A percentile compares a stretch with the other conserved stretches of the same genome.
Evolutionary conservation across 768 basidiomycete genomes (phyloP).

Genomic region (Kwoniella mangroviensis): DNA sequence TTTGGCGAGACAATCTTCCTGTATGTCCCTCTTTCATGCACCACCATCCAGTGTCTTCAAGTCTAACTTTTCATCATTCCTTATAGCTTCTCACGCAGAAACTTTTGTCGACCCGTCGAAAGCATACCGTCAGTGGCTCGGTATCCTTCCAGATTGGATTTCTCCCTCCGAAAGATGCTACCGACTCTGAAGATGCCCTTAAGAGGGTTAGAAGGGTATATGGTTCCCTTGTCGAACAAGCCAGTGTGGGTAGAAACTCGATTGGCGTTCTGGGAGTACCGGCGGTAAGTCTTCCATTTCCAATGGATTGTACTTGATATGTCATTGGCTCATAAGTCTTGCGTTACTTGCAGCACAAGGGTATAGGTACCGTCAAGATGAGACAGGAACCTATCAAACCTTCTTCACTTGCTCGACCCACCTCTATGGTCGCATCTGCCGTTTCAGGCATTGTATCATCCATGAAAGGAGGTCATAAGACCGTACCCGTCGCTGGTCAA

Average conservation of each 20-base stretch:
- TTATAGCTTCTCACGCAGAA: conserved; percentile 62
- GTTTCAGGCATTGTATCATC: conserved; percentile 24
- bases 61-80: not conserved
- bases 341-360: conserved; percentile 47
- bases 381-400: conserved; percentile 21
- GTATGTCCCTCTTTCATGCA: conserved; percentile 60
- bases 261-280: conserved; percentile 52
- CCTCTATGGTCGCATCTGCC: conserved; percentile 20
- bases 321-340: not conserved
- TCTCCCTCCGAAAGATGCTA: conserved; percentile 49
- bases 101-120: conserved; percentile 63
- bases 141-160: conserved; percentile 71
- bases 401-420: conserved; percentile 14
- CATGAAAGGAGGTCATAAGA: conserved; percentile 34
- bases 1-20: conserved; percentile 68
- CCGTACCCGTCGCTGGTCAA: conserved; percentile 63
- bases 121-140: conserved; percentile 63
- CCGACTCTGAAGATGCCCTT: conserved; percentile 54
- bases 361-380: conserved; percentile 57
- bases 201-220: conserved; percentile 62
- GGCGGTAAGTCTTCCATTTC: conserved; percentile 41
- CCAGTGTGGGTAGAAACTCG: conserved; percentile 21
- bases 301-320: not conserved
- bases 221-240: conserved; percentile 31
- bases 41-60: too few species aligned